A percentile compares a stretch with the other conserved stretches of the same genome.
These are phyloP conservation scores for Globisporangium heterothallicum DNA, from an alignment of 352 stramenopile genomes.

Conservation along the genomic window DNA sequence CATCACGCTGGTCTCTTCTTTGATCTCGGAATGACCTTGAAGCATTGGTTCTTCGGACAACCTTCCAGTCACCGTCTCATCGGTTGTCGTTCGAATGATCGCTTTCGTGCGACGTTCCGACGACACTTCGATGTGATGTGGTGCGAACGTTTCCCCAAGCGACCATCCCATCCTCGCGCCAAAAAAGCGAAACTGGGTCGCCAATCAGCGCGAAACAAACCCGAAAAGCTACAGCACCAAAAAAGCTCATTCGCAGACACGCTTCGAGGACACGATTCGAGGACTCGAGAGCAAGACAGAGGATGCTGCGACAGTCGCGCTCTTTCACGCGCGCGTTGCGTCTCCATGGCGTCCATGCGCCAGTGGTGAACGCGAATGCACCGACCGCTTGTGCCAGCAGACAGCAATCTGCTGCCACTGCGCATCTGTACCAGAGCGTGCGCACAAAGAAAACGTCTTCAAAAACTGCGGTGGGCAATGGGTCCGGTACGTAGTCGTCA, in stretches of 20 bases:
- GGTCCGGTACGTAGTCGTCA: slow-evolving; percentile 1
- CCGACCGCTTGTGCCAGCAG: no score
- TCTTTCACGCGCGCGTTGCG: no score
- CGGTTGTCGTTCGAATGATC: no score
- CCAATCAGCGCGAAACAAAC: neutral
- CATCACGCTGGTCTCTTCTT: no score
- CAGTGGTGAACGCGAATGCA: no score
- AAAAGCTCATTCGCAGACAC: neutral
- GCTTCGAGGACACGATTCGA: no score
- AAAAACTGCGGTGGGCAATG: slow-evolving; percentile 10
- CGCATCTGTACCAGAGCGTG: slow-evolving; percentile 7
- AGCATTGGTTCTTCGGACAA: neutral
- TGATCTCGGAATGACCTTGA: slow-evolving; percentile 7
- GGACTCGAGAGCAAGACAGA: no score
- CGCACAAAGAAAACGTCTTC: slow-evolving; percentile 18
- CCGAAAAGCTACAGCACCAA: slow-evolving; percentile 3
- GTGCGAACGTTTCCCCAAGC: neutral
- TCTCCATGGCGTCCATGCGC: neutral
- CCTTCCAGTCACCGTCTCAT: neutral
- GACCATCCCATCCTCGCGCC: neutral
- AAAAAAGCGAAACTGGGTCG: neutral
- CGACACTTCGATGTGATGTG: neutral
- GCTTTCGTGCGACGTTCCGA: no score
- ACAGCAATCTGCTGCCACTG: neutral
- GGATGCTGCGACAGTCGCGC: slow-evolving; percentile 6